phyloP scores from a whole-genome alignment of 2,329 filamentous ascomycete species.

The Colletotrichum endophyticum region DNA sequence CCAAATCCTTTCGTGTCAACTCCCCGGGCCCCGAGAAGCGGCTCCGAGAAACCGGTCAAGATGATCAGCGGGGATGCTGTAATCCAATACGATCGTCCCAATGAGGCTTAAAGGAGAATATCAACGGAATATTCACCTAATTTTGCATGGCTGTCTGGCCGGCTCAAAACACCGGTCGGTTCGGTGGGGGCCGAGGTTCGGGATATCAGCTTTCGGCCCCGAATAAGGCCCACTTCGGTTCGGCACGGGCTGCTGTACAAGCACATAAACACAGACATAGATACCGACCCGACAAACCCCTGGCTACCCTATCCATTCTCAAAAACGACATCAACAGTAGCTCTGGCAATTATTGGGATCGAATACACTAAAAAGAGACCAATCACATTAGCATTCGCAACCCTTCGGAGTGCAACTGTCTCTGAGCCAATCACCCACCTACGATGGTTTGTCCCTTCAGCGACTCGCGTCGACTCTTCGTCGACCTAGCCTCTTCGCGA shows the following conservation, averaged over 20 bases:
- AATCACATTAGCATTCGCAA: not conserved
- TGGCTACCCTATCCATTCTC: not conserved
- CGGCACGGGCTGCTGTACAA: not conserved
- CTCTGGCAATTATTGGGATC: not conserved
- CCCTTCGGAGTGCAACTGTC: not conserved
- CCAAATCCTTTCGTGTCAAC: not conserved
- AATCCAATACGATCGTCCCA: not conserved
- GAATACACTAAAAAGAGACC: not conserved
- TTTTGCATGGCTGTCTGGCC: not conserved
- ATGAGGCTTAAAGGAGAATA: not conserved
- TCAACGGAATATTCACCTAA: not conserved
- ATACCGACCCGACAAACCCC: not conserved
- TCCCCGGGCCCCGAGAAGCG: not conserved
- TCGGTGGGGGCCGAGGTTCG: not conserved
- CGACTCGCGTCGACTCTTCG: not conserved
- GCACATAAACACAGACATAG: not conserved
- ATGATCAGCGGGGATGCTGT: not conserved
- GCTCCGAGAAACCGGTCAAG: not conserved
- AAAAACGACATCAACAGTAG: not conserved
- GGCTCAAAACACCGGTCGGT: not conserved
- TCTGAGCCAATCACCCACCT: not conserved
- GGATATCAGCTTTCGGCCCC: not conserved
- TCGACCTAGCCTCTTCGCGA: not conserved
- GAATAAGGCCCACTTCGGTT: not conserved
- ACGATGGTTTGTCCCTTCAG: not conserved